Percentiles rank a stretch among this genome's conserved stretches.
Conservation (phyloP, 1,139 yeast genomes). For the Yamadazyma diddensiae region DNA sequence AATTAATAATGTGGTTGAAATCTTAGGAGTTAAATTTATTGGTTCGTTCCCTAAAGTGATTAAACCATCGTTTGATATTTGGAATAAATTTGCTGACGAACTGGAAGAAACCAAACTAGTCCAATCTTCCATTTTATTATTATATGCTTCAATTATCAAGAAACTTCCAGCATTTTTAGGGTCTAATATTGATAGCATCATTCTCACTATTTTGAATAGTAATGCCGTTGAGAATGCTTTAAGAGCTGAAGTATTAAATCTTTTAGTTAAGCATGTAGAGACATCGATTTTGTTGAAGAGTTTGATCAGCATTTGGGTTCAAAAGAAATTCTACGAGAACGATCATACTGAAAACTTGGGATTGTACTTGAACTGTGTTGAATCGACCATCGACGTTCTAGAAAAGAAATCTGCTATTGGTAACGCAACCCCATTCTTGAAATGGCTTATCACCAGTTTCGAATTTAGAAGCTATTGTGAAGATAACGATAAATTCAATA, state of each 20-base stretch:
- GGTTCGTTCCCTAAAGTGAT: conserved; percentile 83
- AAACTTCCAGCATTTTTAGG: conserved; percentile 85
- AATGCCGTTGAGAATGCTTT: conserved; percentile 55
- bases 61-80: conserved; percentile 67
- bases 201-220: conserved; percentile 57
- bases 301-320: conserved; percentile 60
- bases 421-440: conserved; percentile 69
- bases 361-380: conserved; percentile 64
- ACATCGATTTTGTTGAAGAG: conserved; percentile 59
- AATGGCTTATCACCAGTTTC: conserved; percentile 67
- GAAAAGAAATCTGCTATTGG: conserved; percentile 73
- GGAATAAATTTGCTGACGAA: conserved; percentile 28
- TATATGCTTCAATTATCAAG: conserved; percentile 73
- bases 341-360: conserved; percentile 61
- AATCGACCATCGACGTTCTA: conserved; percentile 58
- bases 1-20: conserved; percentile 64
- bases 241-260: conserved; percentile 62
- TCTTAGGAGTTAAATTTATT: conserved; percentile 81
- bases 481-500: conserved; percentile 46
- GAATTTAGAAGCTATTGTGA: conserved; percentile 58
- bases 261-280: conserved; percentile 70
- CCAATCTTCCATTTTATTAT: conserved; percentile 66
- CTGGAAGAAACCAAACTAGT: conserved; percentile 33
- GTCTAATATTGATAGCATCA: conserved; percentile 58
- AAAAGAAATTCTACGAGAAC: conserved; percentile 28